Conservation (phyloP, 495 filamentous ascomycete species). For the Penicillium pancosmium region DNA sequence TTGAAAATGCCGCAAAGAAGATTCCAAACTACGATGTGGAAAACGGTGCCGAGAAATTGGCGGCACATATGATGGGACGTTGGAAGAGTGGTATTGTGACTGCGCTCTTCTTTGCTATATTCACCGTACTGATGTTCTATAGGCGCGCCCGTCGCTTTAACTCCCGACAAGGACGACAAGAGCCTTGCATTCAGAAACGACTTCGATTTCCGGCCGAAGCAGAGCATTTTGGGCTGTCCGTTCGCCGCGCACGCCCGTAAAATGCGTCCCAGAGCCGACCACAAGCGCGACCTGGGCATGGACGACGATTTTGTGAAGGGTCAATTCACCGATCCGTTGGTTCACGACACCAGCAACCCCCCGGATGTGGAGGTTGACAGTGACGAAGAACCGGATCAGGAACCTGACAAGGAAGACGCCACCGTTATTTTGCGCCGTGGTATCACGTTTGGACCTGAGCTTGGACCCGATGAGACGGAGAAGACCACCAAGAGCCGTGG, state of each 20-base stretch:
- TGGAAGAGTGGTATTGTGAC: conserved; percentile 37
- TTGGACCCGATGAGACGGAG: conserved; percentile 11
- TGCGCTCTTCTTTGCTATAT: neutral
- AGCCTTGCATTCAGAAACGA: conserved; percentile 24
- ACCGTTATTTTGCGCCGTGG: conserved; percentile 34
- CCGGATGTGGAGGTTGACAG: conserved; percentile 1
- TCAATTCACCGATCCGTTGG: conserved; percentile 4
- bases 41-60: conserved; percentile 28
- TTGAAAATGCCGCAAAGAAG: conserved; percentile 10
- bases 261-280: conserved; percentile 32
- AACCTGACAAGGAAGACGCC: conserved; percentile 7
- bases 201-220: conserved; percentile 26
- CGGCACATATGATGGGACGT: conserved; percentile 38
- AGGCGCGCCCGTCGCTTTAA: conserved; percentile 17
- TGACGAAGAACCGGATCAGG: conserved; percentile 5
- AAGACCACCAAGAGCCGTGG: conserved; percentile 16
- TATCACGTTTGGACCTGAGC: conserved; percentile 31
- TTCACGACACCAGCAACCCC: neutral
- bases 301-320: conserved; percentile 5
- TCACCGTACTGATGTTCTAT: neutral
- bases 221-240: conserved; percentile 25
- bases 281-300: conserved; percentile 16
- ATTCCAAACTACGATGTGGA: conserved; percentile 5
- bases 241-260: conserved; percentile 43
- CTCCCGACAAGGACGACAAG: conserved; percentile 3